phyloP scores from a whole-genome alignment of 140 eudicot genomes.

The Ambrosia hybrid region DNA sequence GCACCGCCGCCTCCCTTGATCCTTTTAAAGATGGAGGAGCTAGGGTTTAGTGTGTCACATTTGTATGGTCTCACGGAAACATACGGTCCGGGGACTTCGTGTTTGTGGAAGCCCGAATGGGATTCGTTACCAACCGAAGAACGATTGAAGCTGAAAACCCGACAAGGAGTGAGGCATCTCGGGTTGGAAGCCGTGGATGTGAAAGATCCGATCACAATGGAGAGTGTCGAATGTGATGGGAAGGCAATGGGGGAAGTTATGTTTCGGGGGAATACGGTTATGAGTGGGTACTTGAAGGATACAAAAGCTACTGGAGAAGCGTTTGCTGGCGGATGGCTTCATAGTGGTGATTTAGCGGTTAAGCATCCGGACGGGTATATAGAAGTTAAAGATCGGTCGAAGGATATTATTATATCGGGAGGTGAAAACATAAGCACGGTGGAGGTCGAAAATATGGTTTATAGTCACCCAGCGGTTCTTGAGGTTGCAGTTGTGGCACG shows the following conservation, averaged over 20 bases:
- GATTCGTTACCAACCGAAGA: constrained; percentile 52
- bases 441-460: constrained; percentile 66
- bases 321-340: constrained; percentile 69
- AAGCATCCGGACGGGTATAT: constrained; percentile 63
- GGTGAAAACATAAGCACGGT: constrained; percentile 77
- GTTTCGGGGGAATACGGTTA: constrained; percentile 78
- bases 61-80: constrained; percentile 75
- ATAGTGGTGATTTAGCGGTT: constrained; percentile 71
- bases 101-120: constrained; percentile 81
- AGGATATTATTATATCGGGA: constrained; percentile 72
- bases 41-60: constrained; percentile 64
- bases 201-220: constrained; percentile 45
- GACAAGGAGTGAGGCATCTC: constrained; percentile 72
- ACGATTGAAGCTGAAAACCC: constrained; percentile 48
- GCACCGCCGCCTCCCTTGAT: constrained; percentile 71
- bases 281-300: constrained; percentile 78
- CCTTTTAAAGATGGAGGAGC: constrained; percentile 59
- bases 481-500: constrained; percentile 85
- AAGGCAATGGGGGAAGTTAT: constrained; percentile 67
- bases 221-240: constrained; percentile 41
- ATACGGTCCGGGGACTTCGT: constrained; percentile 67
- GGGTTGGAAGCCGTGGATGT: constrained; percentile 62
- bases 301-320: constrained; percentile 56
- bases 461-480: constrained; percentile 65
- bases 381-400: constrained; percentile 66